phyloP scores from a whole-genome alignment of 352 stramenopile species.

The Hyaloperonospora brassicae region DNA sequence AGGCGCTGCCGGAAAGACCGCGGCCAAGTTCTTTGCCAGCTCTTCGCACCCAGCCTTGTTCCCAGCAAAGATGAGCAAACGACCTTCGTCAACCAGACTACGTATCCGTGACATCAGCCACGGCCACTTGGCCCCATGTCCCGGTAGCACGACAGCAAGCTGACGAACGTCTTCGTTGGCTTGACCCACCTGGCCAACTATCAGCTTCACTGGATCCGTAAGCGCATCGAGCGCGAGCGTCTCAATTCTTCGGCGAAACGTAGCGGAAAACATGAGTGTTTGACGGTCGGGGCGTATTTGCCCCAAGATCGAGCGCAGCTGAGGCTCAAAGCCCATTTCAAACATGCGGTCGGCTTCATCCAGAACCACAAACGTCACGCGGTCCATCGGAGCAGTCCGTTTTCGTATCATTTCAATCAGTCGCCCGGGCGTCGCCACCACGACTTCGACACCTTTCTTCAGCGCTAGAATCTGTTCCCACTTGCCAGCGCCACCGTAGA shows the following conservation, averaged over 20 bases:
- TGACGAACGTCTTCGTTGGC: slow-evolving; percentile 88
- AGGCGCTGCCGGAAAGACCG: slow-evolving; percentile 19
- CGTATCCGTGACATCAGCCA: slow-evolving; percentile 72
- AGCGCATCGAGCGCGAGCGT: slow-evolving; percentile 74
- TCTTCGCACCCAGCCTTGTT: slow-evolving; percentile 84
- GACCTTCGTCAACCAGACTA: slow-evolving; percentile 51
- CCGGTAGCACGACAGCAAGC: slow-evolving; percentile 62
- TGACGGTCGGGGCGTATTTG: slow-evolving; percentile 81
- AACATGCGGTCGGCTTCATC: slow-evolving; percentile 88
- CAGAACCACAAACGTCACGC: slow-evolving; percentile 83
- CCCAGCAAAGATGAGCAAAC: slow-evolving; percentile 80
- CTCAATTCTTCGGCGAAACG: slow-evolving; percentile 68
- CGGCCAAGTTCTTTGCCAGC: slow-evolving; percentile 56
- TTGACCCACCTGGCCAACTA: slow-evolving; percentile 68
- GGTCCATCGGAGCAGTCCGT: slow-evolving; percentile 46
- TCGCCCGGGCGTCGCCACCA: slow-evolving; percentile 71
- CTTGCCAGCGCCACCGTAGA: slow-evolving; percentile 79
- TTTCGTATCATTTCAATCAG: slow-evolving; percentile 84
- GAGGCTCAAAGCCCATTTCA: slow-evolving; percentile 83
- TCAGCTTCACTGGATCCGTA: slow-evolving; percentile 72
- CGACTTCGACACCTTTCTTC: slow-evolving; percentile 61
- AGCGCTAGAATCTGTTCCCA: slow-evolving; percentile 79
- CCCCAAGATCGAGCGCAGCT: slow-evolving; percentile 71
- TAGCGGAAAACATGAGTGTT: slow-evolving; percentile 85
- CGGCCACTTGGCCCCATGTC: slow-evolving; percentile 76